These are phyloP conservation scores for Acanthamoeba castellanii DNA, from an alignment of 208 protist species.

Conservation along the genomic window DNA sequence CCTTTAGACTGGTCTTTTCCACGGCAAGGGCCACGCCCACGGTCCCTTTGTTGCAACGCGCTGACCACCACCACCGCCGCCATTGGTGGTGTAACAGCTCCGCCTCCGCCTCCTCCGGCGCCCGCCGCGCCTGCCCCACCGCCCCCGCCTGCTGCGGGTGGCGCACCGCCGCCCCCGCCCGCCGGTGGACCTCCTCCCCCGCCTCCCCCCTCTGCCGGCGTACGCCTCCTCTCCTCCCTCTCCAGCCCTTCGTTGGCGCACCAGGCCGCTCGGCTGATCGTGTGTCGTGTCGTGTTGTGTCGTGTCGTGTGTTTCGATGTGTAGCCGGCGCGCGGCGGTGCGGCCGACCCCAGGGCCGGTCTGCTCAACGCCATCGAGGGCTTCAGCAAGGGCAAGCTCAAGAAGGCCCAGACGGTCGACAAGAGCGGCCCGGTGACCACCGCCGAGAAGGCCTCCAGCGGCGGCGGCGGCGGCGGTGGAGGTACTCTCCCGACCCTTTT, in stretches of 20 bases:
- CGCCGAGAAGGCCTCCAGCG: neutral
- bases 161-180: neutral
- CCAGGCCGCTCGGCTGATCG: too few relatives aligned
- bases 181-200: slow-evolving; percentile 11
- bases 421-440: slow-evolving; percentile 22
- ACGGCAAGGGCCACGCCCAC: too few relatives aligned
- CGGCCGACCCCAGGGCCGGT: neutral
- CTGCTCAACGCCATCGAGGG: slow-evolving; percentile 59
- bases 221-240: neutral
- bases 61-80: too few relatives aligned
- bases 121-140: neutral
- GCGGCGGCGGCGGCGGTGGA: neutral
- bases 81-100: neutral
- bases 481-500: neutral
- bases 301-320: neutral
- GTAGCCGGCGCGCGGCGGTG: neutral
- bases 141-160: neutral
- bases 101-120: neutral
- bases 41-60: neutral
- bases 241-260: neutral
- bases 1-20: neutral
- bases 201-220: slow-evolving; percentile 16
- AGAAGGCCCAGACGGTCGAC: slow-evolving; percentile 49
- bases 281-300: neutral
- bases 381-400: slow-evolving; percentile 65